These are phyloP conservation scores for Phoma herbarum DNA, from an alignment of 2,329 filamentous ascomycete genomes.

Conservation along the genomic window DNA sequence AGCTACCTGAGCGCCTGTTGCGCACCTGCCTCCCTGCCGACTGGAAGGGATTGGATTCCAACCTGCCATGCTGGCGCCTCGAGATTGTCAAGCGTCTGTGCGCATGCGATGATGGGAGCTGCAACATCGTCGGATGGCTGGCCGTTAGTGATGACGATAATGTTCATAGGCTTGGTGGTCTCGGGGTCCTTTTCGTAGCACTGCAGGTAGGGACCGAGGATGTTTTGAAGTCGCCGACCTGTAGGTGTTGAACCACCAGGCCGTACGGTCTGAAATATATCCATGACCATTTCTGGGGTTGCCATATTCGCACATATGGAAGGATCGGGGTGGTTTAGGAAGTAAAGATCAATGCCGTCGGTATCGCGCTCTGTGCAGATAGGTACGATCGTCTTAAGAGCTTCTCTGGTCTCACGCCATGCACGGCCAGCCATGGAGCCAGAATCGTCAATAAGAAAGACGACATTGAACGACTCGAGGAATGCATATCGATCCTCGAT, in stretches of 20 bases:
- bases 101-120: slow-evolving; percentile 68
- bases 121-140: slow-evolving; percentile 81
- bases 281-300: slow-evolving; percentile 64
- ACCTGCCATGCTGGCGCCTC: slow-evolving; percentile 81
- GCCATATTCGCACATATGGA: slow-evolving; percentile 72
- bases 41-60: slow-evolving; percentile 95
- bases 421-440: slow-evolving; percentile 79
- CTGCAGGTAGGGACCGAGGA: slow-evolving; percentile 76
- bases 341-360: slow-evolving; percentile 91
- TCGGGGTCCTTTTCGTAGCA: slow-evolving; percentile 60
- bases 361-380: slow-evolving; percentile 81
- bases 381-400: slow-evolving; percentile 77
- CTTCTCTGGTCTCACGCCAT: slow-evolving; percentile 78
- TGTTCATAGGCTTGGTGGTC: slow-evolving; percentile 78
- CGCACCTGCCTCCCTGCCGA: slow-evolving; percentile 76
- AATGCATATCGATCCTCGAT: slow-evolving; percentile 78
- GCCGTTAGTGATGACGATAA: slow-evolving; percentile 94
- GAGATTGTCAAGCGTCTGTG: slow-evolving; percentile 73
- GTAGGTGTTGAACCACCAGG: slow-evolving; percentile 78
- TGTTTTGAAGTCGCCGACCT: slow-evolving; percentile 72
- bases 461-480: slow-evolving; percentile 82
- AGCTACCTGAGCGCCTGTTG: slow-evolving; percentile 71
- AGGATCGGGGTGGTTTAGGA: slow-evolving; percentile 75
- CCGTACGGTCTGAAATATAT: slow-evolving; percentile 73
- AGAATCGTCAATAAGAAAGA: slow-evolving; percentile 91